phyloP scores from a whole-genome alignment of 495 filamentous ascomycete genomes.

The Penicillium dipodomyicola region DNA sequence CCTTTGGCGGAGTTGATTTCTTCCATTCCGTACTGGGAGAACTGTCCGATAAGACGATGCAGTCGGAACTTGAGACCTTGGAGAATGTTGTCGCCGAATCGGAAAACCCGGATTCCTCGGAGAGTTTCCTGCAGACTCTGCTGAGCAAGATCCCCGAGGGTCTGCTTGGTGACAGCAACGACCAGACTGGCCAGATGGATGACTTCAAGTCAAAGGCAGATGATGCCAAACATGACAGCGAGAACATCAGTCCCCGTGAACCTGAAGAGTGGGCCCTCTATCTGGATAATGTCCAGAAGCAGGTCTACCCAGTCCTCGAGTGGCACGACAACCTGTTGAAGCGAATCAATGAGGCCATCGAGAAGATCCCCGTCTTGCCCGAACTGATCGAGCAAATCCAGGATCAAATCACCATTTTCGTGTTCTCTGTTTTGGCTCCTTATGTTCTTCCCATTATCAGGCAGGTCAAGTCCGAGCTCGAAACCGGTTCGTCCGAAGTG shows the following conservation, averaged over 20 bases:
- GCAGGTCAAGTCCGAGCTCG: conserved; percentile 80
- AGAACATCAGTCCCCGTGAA: conserved; percentile 65
- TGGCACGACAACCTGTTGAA: conserved; percentile 87
- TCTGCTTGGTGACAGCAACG: conserved; percentile 64
- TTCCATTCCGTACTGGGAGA: conserved; percentile 88
- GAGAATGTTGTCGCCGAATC: conserved; percentile 69
- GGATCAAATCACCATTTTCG: conserved; percentile 77
- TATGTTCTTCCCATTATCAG: conserved; percentile 81
- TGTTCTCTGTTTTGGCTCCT: conserved; percentile 81
- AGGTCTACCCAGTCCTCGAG: conserved; percentile 81
- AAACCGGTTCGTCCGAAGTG: conserved; percentile 79
- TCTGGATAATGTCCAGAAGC: conserved; percentile 61
- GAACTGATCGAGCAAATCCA: conserved; percentile 76
- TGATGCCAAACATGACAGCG: conserved; percentile 44
- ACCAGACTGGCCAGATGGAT: conserved; percentile 61
- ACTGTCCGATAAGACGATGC: conserved; percentile 80
- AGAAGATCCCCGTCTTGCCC: conserved; percentile 75
- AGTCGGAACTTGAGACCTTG: conserved; percentile 80
- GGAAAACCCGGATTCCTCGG: conserved; percentile 45
- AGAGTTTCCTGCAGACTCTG: conserved; percentile 69
- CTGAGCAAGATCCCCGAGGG: conserved; percentile 75
- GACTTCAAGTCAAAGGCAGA: conserved; percentile 67
- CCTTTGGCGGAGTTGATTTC: conserved; percentile 87
- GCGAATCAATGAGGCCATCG: conserved; percentile 69
- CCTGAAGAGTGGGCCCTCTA: conserved; percentile 73